A percentile compares a stretch with the other conserved stretches of the same genome.
phyloP scores from a whole-genome alignment of 768 basidiomycete species.

The Russula brevipes region DNA sequence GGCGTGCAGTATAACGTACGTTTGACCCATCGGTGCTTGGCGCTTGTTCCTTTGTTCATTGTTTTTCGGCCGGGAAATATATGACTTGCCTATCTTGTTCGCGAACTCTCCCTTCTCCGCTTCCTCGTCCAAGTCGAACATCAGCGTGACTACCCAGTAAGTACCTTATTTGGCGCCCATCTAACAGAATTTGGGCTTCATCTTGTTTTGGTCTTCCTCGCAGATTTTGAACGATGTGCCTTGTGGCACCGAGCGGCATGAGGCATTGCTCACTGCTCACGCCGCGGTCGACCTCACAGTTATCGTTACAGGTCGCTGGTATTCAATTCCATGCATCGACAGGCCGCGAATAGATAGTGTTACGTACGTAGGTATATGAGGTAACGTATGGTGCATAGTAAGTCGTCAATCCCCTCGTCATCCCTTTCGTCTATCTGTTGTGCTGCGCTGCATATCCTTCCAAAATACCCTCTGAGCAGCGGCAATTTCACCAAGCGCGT shows the following conservation, averaged over 20 bases:
- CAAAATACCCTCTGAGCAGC: slow-evolving; percentile 3
- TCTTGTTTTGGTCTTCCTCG: too few species aligned
- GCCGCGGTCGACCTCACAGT: not conserved
- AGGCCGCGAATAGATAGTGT: not conserved
- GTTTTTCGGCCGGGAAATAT: too few species aligned
- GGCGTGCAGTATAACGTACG: too few species aligned
- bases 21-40: too few species aligned
- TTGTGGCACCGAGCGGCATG: not conserved
- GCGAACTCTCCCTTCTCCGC: too few species aligned
- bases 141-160: too few species aligned
- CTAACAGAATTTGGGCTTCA: too few species aligned
- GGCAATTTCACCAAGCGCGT: slow-evolving; percentile 11
- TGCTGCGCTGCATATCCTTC: not conserved
- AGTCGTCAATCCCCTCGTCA: not conserved
- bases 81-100: too few species aligned
- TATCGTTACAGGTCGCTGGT: not conserved
- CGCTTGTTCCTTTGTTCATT: too few species aligned
- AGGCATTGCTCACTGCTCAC: too few species aligned
- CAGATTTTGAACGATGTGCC: not conserved
- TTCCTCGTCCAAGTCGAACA: too few species aligned
- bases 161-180: too few species aligned
- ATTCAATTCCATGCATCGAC: not conserved
- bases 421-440: not conserved
- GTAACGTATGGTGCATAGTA: not conserved
- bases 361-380: not conserved